Conservation (phyloP, 768 basidiomycete species). For the Macrolepiota fuliginosa region DNA sequence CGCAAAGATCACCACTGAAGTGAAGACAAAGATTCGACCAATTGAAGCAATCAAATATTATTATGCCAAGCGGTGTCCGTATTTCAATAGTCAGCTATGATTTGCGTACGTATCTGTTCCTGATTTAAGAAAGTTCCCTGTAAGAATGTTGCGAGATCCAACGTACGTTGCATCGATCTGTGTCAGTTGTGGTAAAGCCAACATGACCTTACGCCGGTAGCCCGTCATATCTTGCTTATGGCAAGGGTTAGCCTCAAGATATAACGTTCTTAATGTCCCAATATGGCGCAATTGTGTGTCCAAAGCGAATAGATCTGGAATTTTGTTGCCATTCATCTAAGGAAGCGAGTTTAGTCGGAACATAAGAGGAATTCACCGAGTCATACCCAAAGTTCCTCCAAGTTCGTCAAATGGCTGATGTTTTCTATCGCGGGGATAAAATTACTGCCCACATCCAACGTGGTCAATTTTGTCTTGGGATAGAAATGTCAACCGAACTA, state of each 20-base stretch:
- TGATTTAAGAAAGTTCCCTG: background rate
- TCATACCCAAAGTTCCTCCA: slow-evolving; percentile 96
- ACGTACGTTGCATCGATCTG: slow-evolving; percentile 97
- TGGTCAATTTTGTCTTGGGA: slow-evolving; percentile 62
- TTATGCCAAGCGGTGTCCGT: background rate
- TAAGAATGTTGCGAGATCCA: background rate
- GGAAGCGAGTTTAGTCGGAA: slow-evolving; percentile 1
- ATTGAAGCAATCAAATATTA: background rate
- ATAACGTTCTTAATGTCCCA: slow-evolving; percentile 75
- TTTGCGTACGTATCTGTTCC: slow-evolving; percentile 8
- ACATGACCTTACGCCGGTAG: slow-evolving; percentile 87
- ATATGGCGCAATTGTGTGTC: slow-evolving; percentile 64
- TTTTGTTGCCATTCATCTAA: slow-evolving; percentile 86
- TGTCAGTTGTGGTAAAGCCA: slow-evolving; percentile 83
- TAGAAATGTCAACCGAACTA: background rate
- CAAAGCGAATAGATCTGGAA: slow-evolving; percentile 66
- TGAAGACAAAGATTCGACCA: slow-evolving; percentile 1
- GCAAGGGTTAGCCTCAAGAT: slow-evolving; percentile 94
- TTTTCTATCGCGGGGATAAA: slow-evolving; percentile 79
- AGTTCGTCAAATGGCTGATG: slow-evolving; percentile 64
- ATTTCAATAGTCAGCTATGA: background rate
- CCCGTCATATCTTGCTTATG: slow-evolving; percentile 72
- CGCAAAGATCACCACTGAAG: background rate
- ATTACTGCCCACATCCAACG: slow-evolving; percentile 87
- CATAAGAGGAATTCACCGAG: background rate